Percentiles rank a stretch among this genome's conserved stretches.
phyloP scores from a whole-genome alignment of 495 filamentous ascomycete genomes.

The Talaromyces ruber region DNA sequence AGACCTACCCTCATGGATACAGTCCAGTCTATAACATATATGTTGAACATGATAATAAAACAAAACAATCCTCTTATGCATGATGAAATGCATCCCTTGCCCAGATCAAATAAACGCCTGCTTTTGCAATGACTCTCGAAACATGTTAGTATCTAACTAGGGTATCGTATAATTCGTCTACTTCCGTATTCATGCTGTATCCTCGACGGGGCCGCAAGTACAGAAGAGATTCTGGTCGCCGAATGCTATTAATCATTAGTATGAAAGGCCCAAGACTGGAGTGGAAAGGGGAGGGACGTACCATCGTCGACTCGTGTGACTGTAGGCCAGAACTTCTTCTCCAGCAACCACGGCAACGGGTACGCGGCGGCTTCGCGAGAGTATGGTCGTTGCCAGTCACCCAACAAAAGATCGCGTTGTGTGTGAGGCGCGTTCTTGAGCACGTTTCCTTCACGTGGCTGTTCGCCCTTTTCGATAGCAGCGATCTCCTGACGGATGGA shows the following conservation, averaged over 20 bases:
- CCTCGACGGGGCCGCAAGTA: conserved; percentile 77
- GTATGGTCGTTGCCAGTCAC: conserved; percentile 72
- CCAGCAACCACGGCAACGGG: conserved; percentile 72
- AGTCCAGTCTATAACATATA: not conserved
- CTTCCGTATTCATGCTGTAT: conserved; percentile 21
- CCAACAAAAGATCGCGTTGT: conserved; percentile 63
- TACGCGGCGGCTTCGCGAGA: conserved; percentile 79
- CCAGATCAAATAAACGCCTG: conserved; percentile 14
- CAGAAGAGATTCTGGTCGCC: conserved; percentile 94
- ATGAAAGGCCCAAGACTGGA: not conserved
- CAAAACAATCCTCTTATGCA: not conserved
- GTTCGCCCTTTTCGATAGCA: conserved; percentile 71
- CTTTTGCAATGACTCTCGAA: conserved; percentile 8
- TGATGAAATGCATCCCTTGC: conserved; percentile 9
- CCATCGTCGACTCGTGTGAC: conserved; percentile 88
- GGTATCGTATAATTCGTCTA: conserved; percentile 3
- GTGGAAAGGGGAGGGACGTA: conserved; percentile 37
- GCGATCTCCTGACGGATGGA: conserved; percentile 81
- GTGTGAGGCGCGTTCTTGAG: conserved; percentile 90
- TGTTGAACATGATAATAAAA: not conserved
- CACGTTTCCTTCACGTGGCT: conserved; percentile 76
- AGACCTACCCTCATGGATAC: not conserved
- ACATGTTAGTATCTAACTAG: not conserved
- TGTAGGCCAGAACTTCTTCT: conserved; percentile 98
- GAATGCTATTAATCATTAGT: conserved; percentile 49